Evolutionary conservation across 2,329 filamentous ascomycete genomes (phyloP), one percentile per base, ranked within the genome.

Genomic region (Dendryphion nanum): DNA sequence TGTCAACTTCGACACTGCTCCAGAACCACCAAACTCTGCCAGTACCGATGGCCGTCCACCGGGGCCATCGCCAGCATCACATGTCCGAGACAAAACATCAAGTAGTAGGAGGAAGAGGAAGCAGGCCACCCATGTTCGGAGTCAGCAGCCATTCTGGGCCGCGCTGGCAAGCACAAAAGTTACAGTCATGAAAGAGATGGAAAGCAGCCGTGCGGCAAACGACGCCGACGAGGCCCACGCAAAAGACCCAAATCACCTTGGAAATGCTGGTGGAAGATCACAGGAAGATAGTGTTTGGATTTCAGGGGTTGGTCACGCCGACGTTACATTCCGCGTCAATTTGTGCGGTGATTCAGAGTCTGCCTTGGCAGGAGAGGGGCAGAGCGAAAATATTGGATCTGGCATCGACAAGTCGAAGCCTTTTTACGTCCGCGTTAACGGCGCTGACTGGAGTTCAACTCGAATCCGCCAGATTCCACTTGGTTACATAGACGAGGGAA

Each of bases 141-240:
- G 89, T 63, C 83, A 89, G 60, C 90, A 96, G 69, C 90, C 90
- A 33, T 79, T 96, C 49, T 96, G 90, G 90, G 89, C 90, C 48
- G 90, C 90, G 33, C 79, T 96, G 53, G 90, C 90, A 35, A 95
- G 89, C 70, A 95, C 90, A 60, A 96, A 96, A 75, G 90, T 96
- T 63, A 91, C 93, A 55, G 89, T 95, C 69, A 83, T 94, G 60
- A 93, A 95, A 71, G 90, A 68, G 72, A 78, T 74, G 64, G 73
- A 76, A 68, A 79, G 94, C 62, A 91, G 86, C 50, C 82, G 86
- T 62, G 82, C 83, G 41, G 78, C 84, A 43, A 79, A 80, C 38
- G 86, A 89, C 67, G 84, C 82, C 35, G 81, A 79, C 20, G 84
- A 84, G 56, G 82, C 85, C 50, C 84, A 86, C 60, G 82, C 82